Conservation (phyloP, 1,284 basidiomycete genomes). For the Testicularia cyperi region DNA sequence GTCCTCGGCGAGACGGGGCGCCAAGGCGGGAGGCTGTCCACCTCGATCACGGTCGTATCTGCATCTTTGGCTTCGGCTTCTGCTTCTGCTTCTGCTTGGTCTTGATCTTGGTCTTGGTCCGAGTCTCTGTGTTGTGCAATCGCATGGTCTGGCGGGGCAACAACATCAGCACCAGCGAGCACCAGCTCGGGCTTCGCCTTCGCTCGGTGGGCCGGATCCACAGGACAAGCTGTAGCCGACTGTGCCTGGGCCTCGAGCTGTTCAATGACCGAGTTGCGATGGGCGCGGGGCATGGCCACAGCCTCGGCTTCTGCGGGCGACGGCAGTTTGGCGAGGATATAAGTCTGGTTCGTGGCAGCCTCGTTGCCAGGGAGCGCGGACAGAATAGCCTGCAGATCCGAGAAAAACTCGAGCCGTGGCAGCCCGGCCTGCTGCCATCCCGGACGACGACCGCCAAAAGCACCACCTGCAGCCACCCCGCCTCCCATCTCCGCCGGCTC, state of each 20-base stretch:
- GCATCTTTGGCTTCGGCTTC: not conserved
- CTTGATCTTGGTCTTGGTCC: no score
- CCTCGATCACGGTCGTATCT: not conserved
- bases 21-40: not conserved
- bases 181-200: not conserved
- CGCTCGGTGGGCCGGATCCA: no score
- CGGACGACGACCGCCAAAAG: conserved; percentile 21
- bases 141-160: conserved; percentile 15
- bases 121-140: not conserved
- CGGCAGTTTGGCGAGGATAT: conserved; percentile 12
- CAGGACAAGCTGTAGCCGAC: no score
- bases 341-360: conserved; percentile 12
- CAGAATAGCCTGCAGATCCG: conserved; percentile 24
- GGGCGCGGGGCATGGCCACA: conserved; percentile 26
- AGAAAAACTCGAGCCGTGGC: conserved; percentile 39
- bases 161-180: no score
- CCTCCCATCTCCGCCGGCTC: conserved; percentile 24
- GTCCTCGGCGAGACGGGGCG: conserved; percentile 1
- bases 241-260: conserved; percentile 25
- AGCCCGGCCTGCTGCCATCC: conserved; percentile 34
- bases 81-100: not conserved
- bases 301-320: conserved; percentile 7
- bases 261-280: conserved; percentile 16
- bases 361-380: conserved; percentile 30
- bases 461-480: conserved; percentile 7